These are phyloP conservation scores for Mortierella sp. DNA, from an alignment of 371 early-diverging fungal genomes.

Conservation along the genomic window DNA sequence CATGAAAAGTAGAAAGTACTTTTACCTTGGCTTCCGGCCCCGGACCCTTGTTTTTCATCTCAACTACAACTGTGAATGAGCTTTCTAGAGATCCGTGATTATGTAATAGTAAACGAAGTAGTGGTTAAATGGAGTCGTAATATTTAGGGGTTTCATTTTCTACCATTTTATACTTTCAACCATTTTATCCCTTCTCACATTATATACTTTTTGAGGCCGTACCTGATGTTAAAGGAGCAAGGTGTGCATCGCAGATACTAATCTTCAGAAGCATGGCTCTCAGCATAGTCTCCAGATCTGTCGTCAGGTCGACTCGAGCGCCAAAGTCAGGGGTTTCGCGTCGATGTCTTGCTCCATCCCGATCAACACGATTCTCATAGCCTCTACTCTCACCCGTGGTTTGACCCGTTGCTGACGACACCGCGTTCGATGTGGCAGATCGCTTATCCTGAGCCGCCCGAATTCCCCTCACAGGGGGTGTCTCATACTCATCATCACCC, in stretches of 20 bases:
- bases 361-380: neutral
- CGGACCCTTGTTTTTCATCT: slow-evolving; percentile 22
- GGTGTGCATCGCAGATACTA: slow-evolving; percentile 24
- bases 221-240: slow-evolving; percentile 30
- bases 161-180: neutral
- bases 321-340: slow-evolving; percentile 6
- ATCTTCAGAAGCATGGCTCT: slow-evolving; percentile 47
- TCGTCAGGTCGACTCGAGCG: slow-evolving; percentile 19
- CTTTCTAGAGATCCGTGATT: slow-evolving; percentile 4
- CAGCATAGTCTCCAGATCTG: slow-evolving; percentile 36
- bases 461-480: slow-evolving; percentile 8
- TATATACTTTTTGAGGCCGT: neutral
- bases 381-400: neutral
- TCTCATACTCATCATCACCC: slow-evolving; percentile 15
- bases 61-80: slow-evolving; percentile 45
- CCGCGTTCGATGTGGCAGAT: neutral
- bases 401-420: neutral
- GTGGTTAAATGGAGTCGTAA: neutral
- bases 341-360: neutral
- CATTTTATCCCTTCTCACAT: neutral
- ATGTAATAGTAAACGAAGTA: neutral
- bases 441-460: neutral
- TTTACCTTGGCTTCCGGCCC: slow-evolving; percentile 43
- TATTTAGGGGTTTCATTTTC: neutral
- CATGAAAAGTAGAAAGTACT: neutral